Evolutionary conservation across 257 asterid genomes (phyloP).

Genomic region (Ilex aquifolium): DNA sequence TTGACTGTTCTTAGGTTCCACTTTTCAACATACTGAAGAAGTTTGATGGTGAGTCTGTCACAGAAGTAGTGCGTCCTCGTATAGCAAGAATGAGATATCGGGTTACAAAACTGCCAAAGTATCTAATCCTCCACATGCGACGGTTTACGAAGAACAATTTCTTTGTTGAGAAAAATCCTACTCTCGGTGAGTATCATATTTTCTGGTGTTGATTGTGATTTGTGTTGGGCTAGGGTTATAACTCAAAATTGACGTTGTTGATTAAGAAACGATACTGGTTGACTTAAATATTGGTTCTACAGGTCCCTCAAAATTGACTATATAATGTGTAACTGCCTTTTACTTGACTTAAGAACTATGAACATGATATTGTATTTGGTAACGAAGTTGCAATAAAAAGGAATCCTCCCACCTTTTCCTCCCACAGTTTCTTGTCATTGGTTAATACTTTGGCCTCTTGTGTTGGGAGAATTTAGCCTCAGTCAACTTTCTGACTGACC

Average conservation of each 20-base stretch:
- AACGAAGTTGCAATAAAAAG: too few relatives aligned
- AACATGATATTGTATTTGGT: too few relatives aligned
- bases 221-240: slow-evolving; percentile 1
- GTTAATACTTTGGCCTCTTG: too few relatives aligned
- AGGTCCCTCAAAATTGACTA: too few relatives aligned
- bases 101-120: slow-evolving; percentile 70
- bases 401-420: too few relatives aligned
- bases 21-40: slow-evolving; percentile 94
- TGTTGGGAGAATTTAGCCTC: too few relatives aligned
- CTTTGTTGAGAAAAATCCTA: slow-evolving; percentile 93
- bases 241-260: not conserved
- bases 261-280: too few relatives aligned
- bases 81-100: slow-evolving; percentile 95
- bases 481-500: too few relatives aligned
- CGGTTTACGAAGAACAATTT: slow-evolving; percentile 92
- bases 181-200: slow-evolving; percentile 59
- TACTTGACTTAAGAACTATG: too few relatives aligned
- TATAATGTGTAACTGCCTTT: too few relatives aligned
- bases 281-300: too few relatives aligned
- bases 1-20: slow-evolving; percentile 53
- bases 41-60: slow-evolving; percentile 86
- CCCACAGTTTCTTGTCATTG: too few relatives aligned
- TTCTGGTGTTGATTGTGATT: not conserved
- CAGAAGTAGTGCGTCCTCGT: slow-evolving; percentile 88
- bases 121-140: slow-evolving; percentile 81